Percentiles rank a stretch among this genome's conserved stretches.
Evolutionary conservation across 2,329 filamentous ascomycete genomes (phyloP).

Genomic region (Epichloe hybrida): DNA sequence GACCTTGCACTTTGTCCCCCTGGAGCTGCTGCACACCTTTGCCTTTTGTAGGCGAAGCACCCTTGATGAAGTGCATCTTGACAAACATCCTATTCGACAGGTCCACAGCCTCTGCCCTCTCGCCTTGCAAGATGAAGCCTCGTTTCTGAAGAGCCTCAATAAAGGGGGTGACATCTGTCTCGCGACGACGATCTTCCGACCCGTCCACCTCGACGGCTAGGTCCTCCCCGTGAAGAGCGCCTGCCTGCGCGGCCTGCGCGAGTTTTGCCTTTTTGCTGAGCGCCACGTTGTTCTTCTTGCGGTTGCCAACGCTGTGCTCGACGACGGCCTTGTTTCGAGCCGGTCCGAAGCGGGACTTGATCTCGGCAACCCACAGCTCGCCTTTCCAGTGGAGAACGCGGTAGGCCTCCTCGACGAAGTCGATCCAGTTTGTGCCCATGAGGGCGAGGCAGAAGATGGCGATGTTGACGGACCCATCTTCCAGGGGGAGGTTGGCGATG

Average conservation of each 20-base stretch:
- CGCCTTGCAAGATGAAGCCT: conserved; percentile 71
- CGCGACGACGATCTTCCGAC: conserved; percentile 45
- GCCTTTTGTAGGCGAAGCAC: conserved; percentile 57
- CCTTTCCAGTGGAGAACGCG: conserved; percentile 84
- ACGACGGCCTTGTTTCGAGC: conserved; percentile 30
- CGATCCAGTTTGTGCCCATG: conserved; percentile 98
- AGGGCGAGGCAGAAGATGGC: conserved; percentile 91
- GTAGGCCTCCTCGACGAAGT: conserved; percentile 93
- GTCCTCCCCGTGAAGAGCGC: conserved; percentile 38
- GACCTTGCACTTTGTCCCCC: conserved; percentile 23
- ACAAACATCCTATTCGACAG: conserved; percentile 97
- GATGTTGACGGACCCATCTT: conserved; percentile 64
- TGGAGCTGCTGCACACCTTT: conserved; percentile 47
- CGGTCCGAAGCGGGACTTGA: conserved; percentile 72
- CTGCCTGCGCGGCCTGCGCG: conserved; percentile 23
- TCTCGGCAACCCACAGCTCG: conserved; percentile 94
- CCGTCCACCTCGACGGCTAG: conserved; percentile 61
- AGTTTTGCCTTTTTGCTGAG: conserved; percentile 33
- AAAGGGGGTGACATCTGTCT: conserved; percentile 81
- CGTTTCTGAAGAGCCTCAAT: conserved; percentile 67
- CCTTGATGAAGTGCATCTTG: conserved; percentile 88
- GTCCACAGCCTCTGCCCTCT: conserved; percentile 51
- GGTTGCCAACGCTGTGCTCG: conserved; percentile 58
- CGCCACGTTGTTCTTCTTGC: conserved; percentile 35
- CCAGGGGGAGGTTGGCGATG: conserved; percentile 69